phyloP scores from a whole-genome alignment of 805 yeast species.

The Yarrowia phangngaensis region DNA sequence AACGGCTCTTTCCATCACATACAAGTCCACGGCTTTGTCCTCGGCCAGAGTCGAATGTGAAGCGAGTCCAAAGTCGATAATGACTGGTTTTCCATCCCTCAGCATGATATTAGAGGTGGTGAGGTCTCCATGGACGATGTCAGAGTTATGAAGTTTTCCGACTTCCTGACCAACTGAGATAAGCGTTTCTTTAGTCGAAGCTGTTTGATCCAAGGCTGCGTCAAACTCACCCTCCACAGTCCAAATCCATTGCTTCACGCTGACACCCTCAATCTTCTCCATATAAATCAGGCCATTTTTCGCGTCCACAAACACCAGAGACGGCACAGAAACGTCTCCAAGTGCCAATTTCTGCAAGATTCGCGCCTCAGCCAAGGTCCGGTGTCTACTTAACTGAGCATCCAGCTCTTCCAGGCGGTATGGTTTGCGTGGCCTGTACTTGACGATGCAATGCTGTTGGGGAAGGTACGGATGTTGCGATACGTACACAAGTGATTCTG shows the following conservation, averaged over 20 bases:
- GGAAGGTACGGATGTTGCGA: slow-evolving; percentile 63
- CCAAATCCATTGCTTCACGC: slow-evolving; percentile 42
- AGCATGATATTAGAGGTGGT: slow-evolving; percentile 84
- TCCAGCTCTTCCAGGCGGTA: slow-evolving; percentile 86
- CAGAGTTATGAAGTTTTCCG: slow-evolving; percentile 67
- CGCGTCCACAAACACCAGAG: slow-evolving; percentile 70
- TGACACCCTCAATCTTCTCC: slow-evolving; percentile 58
- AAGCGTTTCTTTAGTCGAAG: slow-evolving; percentile 32
- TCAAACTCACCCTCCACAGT: slow-evolving; percentile 29
- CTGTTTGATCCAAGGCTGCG: slow-evolving; percentile 14
- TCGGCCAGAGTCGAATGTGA: slow-evolving; percentile 71
- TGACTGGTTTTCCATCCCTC: slow-evolving; percentile 45
- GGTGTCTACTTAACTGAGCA: slow-evolving; percentile 63
- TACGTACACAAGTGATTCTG: slow-evolving; percentile 77
- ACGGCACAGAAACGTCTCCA: slow-evolving; percentile 63
- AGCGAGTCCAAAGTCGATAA: slow-evolving; percentile 84
- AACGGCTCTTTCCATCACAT: slow-evolving; percentile 89
- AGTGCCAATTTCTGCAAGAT: slow-evolving; percentile 55
- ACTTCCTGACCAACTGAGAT: slow-evolving; percentile 60
- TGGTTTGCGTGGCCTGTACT: slow-evolving; percentile 84
- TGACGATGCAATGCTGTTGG: slow-evolving; percentile 47
- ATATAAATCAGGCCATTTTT: slow-evolving; percentile 81
- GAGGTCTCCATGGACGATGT: slow-evolving; percentile 88
- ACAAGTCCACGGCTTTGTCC: slow-evolving; percentile 95
- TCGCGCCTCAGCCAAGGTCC: slow-evolving; percentile 83